Evolutionary conservation across 2,329 filamentous ascomycete species (phyloP), one percentile per base, ranked within the genome.

Genomic region (Fusarium redolens): DNA sequence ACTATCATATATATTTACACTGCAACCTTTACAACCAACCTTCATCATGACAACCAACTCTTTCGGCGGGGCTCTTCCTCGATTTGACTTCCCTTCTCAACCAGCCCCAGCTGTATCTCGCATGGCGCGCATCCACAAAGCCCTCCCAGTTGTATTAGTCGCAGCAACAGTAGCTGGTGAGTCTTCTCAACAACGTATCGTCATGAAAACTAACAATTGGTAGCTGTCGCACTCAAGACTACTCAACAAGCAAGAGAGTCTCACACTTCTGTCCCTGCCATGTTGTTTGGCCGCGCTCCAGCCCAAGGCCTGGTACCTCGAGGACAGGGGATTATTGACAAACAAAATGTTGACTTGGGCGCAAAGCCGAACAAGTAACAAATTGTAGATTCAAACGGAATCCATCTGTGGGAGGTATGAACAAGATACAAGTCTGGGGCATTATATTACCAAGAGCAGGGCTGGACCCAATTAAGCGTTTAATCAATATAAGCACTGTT

Each of bases 51-150:
- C 72, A 4, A 74, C 72, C 58, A 74, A 74, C 61, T 74, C 72
- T 20, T 74, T 74, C 47, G 72, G 72, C 50, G 68, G 71, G 60
- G 68, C 72, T 55, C 72, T 74, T 30, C 72, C 72, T 64, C 72
- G 60, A 45, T 74, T 74, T 25, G 72, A 74, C n/a, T 74, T 74
- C 18, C 72, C 71, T 1, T 18, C 67, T 3, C 66, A 58, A 31
- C 64, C 69, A 37, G 57, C 37, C 28, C 58, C 66, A 22, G 54
- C 66, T 40, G 33, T 71, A 30, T 64, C 71, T 12, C 71, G 70
- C 28, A 71, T 73, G 71, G 70, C 71, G 10, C 71, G 71, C 44
- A 17, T 71, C 44, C 48, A 48, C 33, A 73, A 73, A 30, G 70
- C 48, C 9, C 70, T 73, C 31, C 70, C 71, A 8, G 22, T 68